These are phyloP conservation scores for Fallopia convolvulus DNA, from an alignment of 148 eudicot species.

Conservation along the genomic window DNA sequence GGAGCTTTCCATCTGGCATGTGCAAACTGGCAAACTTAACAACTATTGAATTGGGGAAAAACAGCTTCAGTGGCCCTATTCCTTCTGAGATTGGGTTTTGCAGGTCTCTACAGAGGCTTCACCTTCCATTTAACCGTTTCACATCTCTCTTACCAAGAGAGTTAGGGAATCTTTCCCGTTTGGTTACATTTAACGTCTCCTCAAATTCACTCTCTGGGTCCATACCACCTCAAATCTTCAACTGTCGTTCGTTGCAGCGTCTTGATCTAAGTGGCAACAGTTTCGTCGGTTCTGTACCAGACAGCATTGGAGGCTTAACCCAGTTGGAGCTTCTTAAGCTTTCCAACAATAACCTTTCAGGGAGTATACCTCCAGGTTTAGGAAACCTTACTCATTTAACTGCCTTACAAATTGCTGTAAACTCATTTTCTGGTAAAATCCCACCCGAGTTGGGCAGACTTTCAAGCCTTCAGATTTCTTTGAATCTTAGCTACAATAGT, in stretches of 20 bases:
- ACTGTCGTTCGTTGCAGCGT: constrained; percentile 47
- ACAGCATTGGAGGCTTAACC: constrained; percentile 43
- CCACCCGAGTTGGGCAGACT: constrained; percentile 63
- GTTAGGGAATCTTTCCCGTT: constrained; percentile 22
- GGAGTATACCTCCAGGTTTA: constrained; percentile 47
- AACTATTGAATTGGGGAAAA: constrained; percentile 29
- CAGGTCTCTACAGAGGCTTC: constrained; percentile 29
- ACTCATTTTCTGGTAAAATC: constrained; percentile 60
- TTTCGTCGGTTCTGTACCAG: constrained; percentile 46
- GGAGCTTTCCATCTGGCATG: constrained; percentile 34
- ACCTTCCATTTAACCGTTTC: constrained; percentile 27
- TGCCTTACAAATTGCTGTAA: constrained; percentile 83
- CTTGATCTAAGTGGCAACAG: constrained; percentile 74
- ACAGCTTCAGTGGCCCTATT: constrained; percentile 31
- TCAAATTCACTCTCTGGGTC: constrained; percentile 24
- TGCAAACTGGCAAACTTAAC: constrained; percentile 30
- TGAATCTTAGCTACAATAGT: constrained; percentile 68
- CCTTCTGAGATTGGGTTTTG: constrained; percentile 29
- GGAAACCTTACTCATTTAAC: constrained; percentile 58
- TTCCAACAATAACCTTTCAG: constrained; percentile 64
- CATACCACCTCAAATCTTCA: constrained; percentile 26
- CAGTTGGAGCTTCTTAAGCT: constrained; percentile 73
- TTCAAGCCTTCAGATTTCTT: constrained; percentile 63
- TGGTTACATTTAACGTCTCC: constrained; percentile 31
- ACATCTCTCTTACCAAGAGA: constrained; percentile 26